A percentile compares a stretch with the other conserved stretches of the same genome.
These are phyloP conservation scores for Didymella glomerata DNA, from an alignment of 2,329 filamentous ascomycete genomes.

Conservation along the genomic window DNA sequence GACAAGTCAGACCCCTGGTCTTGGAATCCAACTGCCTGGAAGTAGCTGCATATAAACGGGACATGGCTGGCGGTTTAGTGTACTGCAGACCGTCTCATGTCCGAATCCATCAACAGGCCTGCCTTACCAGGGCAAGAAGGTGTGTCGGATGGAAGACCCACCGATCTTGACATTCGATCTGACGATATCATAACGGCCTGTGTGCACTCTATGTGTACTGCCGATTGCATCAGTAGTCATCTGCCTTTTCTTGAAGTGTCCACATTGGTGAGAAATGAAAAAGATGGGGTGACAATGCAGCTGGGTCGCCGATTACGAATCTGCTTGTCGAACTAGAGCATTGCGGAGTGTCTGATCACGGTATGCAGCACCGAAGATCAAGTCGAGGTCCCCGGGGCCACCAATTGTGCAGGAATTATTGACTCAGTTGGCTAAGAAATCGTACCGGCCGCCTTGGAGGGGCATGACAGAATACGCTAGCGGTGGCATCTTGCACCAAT, in stretches of 20 bases:
- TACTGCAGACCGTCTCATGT: not conserved
- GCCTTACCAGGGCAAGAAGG: not conserved
- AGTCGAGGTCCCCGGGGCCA: conserved; percentile 2
- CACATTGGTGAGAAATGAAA: conserved; percentile 3
- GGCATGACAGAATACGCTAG: conserved; percentile 6
- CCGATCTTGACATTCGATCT: not conserved
- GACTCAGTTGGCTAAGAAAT: not conserved
- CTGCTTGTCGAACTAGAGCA: conserved; percentile 4
- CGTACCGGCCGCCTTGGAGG: not conserved
- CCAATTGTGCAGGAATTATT: not conserved
- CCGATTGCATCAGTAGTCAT: not conserved
- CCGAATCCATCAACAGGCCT: not conserved
- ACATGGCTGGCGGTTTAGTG: conserved; percentile 1
- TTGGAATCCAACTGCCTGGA: not conserved
- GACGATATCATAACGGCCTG: not conserved
- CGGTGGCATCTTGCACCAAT: conserved; percentile 1
- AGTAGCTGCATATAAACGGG: conserved; percentile 3
- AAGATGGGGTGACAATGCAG: conserved; percentile 13
- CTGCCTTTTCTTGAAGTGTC: not conserved
- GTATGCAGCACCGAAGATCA: conserved; percentile 14
- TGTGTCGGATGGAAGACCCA: not conserved
- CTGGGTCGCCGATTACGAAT: conserved; percentile 16
- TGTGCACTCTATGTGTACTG: not conserved
- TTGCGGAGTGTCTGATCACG: conserved; percentile 11
- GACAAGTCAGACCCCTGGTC: not conserved